Conservation (phyloP, 2,329 filamentous ascomycete genomes). For the Sordariomycetes sp. region DNA sequence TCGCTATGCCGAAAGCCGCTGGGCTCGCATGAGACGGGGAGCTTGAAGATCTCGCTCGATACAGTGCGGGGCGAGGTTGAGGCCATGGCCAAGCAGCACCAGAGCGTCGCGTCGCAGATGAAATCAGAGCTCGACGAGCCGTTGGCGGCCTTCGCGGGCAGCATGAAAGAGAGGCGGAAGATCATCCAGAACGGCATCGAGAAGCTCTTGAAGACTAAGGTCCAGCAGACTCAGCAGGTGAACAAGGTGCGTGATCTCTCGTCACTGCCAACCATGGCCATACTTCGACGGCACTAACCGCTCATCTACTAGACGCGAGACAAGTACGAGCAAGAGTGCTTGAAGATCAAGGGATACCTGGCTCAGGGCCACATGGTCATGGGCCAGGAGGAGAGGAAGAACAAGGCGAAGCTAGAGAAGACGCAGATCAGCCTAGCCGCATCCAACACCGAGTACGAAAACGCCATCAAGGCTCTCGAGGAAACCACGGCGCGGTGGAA, state of each 20-base stretch:
- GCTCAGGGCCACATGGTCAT: conserved; percentile 99
- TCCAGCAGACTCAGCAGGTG: conserved; percentile 77
- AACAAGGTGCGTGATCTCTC: conserved; percentile 57
- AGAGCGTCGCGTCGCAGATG: conserved; percentile 85
- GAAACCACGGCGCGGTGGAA: conserved; percentile 96
- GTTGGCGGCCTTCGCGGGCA: conserved; percentile 77
- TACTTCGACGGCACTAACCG: not conserved
- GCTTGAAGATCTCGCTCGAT: conserved; percentile 73
- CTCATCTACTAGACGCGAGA: conserved; percentile 55
- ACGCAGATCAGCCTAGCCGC: conserved; percentile 89
- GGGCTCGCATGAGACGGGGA: conserved; percentile 77
- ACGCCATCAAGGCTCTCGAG: conserved; percentile 81
- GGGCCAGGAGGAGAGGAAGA: conserved; percentile 97
- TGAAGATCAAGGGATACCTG: conserved; percentile 96
- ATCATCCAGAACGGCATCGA: conserved; percentile 92
- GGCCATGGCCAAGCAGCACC: conserved; percentile 85
- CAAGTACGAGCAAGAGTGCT: conserved; percentile 90
- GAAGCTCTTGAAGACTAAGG: conserved; percentile 85
- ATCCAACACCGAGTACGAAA: conserved; percentile 88
- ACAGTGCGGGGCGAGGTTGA: conserved; percentile 82
- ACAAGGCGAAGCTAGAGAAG: conserved; percentile 97
- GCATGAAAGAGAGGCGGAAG: conserved; percentile 92
- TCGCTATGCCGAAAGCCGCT: conserved; percentile 78
- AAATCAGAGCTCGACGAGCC: conserved; percentile 93
- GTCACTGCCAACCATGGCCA: not conserved